Percentiles rank a stretch among this genome's conserved stretches.
These are phyloP conservation scores for Talaromyces marneffei DNA, from an alignment of 2,329 filamentous ascomycete genomes.

Conservation along the genomic window DNA sequence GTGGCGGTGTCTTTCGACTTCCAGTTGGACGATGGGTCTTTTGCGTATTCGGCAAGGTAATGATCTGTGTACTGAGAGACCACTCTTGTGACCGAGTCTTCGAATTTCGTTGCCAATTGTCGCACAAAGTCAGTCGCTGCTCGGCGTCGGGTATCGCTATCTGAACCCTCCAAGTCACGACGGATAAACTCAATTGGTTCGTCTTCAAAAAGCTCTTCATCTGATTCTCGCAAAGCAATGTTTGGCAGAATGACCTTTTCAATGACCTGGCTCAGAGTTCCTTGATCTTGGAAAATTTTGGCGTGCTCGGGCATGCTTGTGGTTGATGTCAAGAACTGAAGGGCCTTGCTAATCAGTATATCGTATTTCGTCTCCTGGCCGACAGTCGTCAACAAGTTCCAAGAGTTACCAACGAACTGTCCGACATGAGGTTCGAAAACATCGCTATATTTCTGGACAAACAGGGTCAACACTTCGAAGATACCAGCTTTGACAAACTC, in stretches of 20 bases:
- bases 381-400: constrained; percentile 81
- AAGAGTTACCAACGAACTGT: constrained; percentile 83
- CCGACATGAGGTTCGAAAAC: constrained; percentile 76
- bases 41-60: constrained; percentile 69
- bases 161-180: constrained; percentile 88
- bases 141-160: constrained; percentile 85
- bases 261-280: constrained; percentile 75
- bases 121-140: constrained; percentile 93
- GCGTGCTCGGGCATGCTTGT: constrained; percentile 73
- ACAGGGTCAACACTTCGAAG: constrained; percentile 83
- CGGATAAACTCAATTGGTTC: constrained; percentile 98
- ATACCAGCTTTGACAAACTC: constrained; percentile 91
- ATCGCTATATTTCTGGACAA: constrained; percentile 91
- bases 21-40: constrained; percentile 68
- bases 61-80: constrained; percentile 81
- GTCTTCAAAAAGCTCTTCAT: constrained; percentile 94
- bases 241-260: constrained; percentile 96
- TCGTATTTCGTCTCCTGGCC: constrained; percentile 90
- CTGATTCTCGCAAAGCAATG: constrained; percentile 82
- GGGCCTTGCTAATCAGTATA: constrained; percentile 83
- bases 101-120: constrained; percentile 83
- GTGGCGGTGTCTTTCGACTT: constrained; percentile 98
- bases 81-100: constrained; percentile 75
- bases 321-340: constrained; percentile 90
- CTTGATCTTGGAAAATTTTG: constrained; percentile 74